Evolutionary conservation across 805 yeast species (phyloP), one percentile per base, ranked within the genome.

Genomic region (Nakazawaea populi): DNA sequence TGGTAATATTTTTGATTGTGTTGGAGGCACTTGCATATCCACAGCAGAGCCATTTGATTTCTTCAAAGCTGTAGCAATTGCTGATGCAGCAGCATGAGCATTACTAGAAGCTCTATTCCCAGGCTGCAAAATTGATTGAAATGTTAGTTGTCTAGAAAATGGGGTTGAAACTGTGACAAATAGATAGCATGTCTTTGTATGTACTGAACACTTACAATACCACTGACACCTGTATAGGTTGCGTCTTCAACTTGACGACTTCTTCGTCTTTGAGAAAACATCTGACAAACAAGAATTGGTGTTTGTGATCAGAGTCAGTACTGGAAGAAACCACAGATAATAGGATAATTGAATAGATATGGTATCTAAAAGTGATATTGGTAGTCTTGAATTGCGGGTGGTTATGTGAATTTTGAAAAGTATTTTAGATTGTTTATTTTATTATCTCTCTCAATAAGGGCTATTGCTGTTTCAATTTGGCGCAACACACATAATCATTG

Each of bases 41-140:
- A 41, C 56, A 60, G 56, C 61, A 70, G 44, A 59, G 63, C 58
- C 55, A 54, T 52, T 57, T 67, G 53, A 34, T 54, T 73, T 66
- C 56, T 68, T 70, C 48, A 77, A 52, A 0, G 82, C 80, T 47
- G 67, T 66, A 2, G 83, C 83, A 52, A 78, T 74, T 4, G 79
- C 79, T 6, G 78, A 66, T 3, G 87, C 87, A 29, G 87, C 87
- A 6, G 86, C 87, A 29, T 82, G 56, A 1, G 87, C 87, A 46
- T 76, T 76, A 3, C 79, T 67, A 52, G 71, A 68, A 8, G 74
- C 69, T 36, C 62, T 54, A 2, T 58, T 52, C 2, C 58, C 57
- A 51, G 57, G 55, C 59, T 60, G n/a, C 12, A 34, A 10, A 34
- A 18, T 18, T 18, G 24, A 18, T 2, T 34, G 3, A 34, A 9